Conservation (phyloP, 1,284 basidiomycete genomes). For the Leccinum subfulvum region DNA sequence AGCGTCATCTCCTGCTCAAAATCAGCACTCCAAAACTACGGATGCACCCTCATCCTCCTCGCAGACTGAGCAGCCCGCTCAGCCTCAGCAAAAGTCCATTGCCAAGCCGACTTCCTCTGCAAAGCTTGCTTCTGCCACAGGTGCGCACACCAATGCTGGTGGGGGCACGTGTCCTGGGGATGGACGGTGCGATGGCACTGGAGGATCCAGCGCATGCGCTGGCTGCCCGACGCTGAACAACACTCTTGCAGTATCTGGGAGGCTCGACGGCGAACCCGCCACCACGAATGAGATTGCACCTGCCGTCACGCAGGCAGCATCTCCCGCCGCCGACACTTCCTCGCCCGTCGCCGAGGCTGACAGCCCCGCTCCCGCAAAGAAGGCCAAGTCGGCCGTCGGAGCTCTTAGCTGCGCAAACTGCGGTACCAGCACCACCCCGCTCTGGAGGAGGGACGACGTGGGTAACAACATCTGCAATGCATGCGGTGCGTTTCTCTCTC, state of each 20-base stretch:
- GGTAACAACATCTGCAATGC: slow-evolving; percentile 93
- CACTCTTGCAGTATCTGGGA: slow-evolving; percentile 47
- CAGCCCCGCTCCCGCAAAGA: slow-evolving; percentile 29
- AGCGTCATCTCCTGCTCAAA: slow-evolving; percentile 28
- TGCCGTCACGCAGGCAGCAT: slow-evolving; percentile 17
- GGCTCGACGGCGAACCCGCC: slow-evolving; percentile 35
- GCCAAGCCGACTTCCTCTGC: slow-evolving; percentile 25
- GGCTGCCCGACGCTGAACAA: slow-evolving; percentile 97
- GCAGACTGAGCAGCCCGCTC: slow-evolving; percentile 26
- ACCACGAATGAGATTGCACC: slow-evolving; percentile 22
- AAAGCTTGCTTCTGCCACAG: slow-evolving; percentile 28
- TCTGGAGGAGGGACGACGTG: slow-evolving; percentile 92
- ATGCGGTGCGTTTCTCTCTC: slow-evolving; percentile 69
- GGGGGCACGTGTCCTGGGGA: slow-evolving; percentile 91
- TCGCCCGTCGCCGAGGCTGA: slow-evolving; percentile 33
- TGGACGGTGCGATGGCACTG: slow-evolving; percentile 92
- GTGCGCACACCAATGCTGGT: slow-evolving; percentile 33
- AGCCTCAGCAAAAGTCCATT: slow-evolving; percentile 29
- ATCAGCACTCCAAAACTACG: slow-evolving; percentile 35
- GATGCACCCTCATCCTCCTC: slow-evolving; percentile 28
- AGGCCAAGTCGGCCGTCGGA: slow-evolving; percentile 55
- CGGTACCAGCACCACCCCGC: slow-evolving; percentile 89
- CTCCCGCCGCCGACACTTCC: slow-evolving; percentile 28
- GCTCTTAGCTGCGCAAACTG: slow-evolving; percentile 89
- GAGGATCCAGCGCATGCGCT: slow-evolving; percentile 85